phyloP scores from a whole-genome alignment of 208 protist genomes.

The Leishmania turanica region DNA sequence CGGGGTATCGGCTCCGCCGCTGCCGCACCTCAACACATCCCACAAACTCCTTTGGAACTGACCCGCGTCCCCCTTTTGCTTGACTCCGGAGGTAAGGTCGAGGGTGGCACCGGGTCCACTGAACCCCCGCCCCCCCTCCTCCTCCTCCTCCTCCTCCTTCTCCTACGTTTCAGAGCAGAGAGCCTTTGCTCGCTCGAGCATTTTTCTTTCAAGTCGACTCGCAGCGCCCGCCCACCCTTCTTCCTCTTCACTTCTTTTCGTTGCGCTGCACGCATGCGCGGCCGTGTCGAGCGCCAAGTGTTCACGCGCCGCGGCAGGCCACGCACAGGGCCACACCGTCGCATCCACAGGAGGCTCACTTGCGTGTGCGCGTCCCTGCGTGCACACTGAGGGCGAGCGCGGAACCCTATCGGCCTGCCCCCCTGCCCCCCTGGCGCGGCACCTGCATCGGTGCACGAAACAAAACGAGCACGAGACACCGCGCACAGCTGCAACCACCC shows the following conservation, averaged over 20 bases:
- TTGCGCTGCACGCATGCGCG: neutral
- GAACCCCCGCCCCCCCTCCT: neutral
- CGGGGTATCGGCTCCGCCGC: neutral
- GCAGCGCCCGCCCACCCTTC: no score
- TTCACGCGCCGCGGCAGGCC: neutral
- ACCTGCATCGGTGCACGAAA: neutral
- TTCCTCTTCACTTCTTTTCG: neutral
- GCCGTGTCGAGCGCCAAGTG: neutral
- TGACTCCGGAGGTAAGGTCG: neutral
- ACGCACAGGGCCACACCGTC: neutral
- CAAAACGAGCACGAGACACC: neutral
- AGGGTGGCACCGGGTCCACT: neutral
- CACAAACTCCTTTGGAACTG: neutral
- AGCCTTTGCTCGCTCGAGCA: neutral
- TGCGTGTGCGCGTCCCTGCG: neutral
- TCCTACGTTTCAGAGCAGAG: neutral
- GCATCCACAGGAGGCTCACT: neutral
- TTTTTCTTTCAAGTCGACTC: neutral
- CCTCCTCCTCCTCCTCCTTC: no score
- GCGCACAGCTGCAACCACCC: neutral
- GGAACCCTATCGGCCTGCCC: neutral
- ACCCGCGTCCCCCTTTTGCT: neutral
- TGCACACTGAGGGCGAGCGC: neutral
- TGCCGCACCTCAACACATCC: neutral
- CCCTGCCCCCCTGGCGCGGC: neutral